These are phyloP conservation scores for Ophiostoma fasciatum DNA, from an alignment of 2,329 filamentous ascomycete genomes.

Conservation along the genomic window DNA sequence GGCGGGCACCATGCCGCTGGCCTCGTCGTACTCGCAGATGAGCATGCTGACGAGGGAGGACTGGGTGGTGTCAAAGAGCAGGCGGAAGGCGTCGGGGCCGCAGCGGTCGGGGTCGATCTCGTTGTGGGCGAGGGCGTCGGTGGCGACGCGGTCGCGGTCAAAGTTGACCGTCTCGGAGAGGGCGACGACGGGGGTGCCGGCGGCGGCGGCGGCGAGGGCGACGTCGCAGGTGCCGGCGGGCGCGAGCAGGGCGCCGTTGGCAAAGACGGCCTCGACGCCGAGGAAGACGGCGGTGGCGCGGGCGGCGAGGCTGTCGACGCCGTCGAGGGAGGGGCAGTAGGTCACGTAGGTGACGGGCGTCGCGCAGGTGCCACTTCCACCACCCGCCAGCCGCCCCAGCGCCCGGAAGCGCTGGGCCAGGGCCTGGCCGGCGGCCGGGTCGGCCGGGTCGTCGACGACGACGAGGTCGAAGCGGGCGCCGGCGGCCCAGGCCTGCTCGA, in stretches of 20 bases:
- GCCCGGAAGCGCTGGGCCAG: constrained; percentile 52
- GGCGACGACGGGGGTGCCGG: constrained; percentile 68
- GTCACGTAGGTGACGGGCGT: constrained; percentile 36
- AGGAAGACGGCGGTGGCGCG: constrained; percentile 57
- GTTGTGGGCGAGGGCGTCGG: constrained; percentile 88
- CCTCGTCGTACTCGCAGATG: constrained; percentile 85
- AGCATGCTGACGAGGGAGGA: constrained; percentile 78
- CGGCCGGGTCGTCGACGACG: constrained; percentile 57
- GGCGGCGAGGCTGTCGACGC: constrained; percentile 58
- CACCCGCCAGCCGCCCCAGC: not conserved
- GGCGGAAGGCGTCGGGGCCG: constrained; percentile 36
- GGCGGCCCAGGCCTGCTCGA: constrained; percentile 53
- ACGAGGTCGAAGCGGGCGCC: constrained; percentile 73
- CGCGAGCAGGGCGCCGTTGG: constrained; percentile 81
- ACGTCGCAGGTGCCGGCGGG: constrained; percentile 76
- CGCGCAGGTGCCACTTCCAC: not conserved
- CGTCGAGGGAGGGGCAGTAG: constrained; percentile 66
- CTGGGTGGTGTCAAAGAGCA: constrained; percentile 87
- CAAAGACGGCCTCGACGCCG: constrained; percentile 88
- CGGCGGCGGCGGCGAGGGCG: constrained; percentile 64
- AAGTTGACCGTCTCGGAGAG: constrained; percentile 95
- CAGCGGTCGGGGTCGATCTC: constrained; percentile 69
- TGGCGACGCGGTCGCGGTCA: constrained; percentile 65
- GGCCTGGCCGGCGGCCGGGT: constrained; percentile 32
- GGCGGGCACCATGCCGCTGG: constrained; percentile 73